Base-by-base conservation (phyloP, 2,329 filamentous ascomycete genomes). In the Apiospora sp. region DNA sequence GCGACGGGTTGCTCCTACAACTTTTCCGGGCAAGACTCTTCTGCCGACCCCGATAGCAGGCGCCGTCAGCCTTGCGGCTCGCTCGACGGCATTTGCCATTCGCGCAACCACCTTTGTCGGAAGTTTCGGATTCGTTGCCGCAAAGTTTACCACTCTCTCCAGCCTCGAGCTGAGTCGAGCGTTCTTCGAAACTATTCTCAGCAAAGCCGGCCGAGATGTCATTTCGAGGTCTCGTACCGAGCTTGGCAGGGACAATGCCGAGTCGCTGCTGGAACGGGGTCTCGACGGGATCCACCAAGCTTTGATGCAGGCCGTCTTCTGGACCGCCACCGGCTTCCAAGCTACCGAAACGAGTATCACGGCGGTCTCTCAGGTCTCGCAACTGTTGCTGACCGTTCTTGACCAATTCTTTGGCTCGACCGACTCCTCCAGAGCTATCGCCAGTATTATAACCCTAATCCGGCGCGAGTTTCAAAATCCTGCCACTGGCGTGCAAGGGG, bases 381-480 rank as follows among this genome's bases (percentile, higher is more conserved):
- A 91, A 73, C 81, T 91, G 44, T 81, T 91, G 0, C 82, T 92
- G 12, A 86, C 86, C 3, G 87, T 88, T 0, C 82, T 93, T 30
- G 91, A 93, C 77, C 88, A 90, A 74, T 87, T 92, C 51, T 88
- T 92, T 41, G 91, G 91, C 19, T 91, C 89, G 2, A 92, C 91
- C n/a, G 91, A 93, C 78, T 92, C 90, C 2, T 92, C 91, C 1
- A 84, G 90, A 54, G 91, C 91, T 14, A 91, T 92, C 73, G 89
- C 90, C 2, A 91, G 90, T 78, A 92, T 93, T 77, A 87, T 92
- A 75, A 88, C 88, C 0, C 82, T 92, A 44, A 87, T 92, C 67
- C 86, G 89, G 43, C 86, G 90, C 72, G 91, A 92, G 79, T 91
- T 92, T 73, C 87, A 88, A 70, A 91, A 91, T 72, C 89, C 90